Evolutionary conservation across 768 basidiomycete species (phyloP).

Genomic region (Russula compacta): DNA sequence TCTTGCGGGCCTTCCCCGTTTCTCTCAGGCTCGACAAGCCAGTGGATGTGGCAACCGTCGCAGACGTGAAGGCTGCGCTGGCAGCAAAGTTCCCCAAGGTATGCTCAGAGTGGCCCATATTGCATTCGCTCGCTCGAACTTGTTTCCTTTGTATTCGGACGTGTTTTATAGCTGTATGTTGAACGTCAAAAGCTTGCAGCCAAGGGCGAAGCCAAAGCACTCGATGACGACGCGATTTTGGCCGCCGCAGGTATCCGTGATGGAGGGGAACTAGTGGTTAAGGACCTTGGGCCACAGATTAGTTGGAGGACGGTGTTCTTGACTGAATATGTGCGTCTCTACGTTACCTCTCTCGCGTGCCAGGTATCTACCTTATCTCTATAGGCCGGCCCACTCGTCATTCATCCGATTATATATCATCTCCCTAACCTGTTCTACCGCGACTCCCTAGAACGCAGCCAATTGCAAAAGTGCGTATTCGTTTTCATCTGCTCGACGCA

Average conservation of each 20-base stretch:
- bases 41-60: conserved; percentile 44
- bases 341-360: not conserved
- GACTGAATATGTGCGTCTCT: conserved; percentile 79
- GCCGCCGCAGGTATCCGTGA: conserved; percentile 45
- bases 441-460: conserved; percentile 57
- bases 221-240: conserved; percentile 57
- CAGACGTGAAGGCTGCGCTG: conserved; percentile 61
- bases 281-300: conserved; percentile 88
- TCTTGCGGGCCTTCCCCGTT: conserved; percentile 45
- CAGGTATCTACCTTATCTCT: not conserved
- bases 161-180: conserved; percentile 49
- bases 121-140: not conserved
- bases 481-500: not conserved
- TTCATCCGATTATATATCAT: conserved; percentile 80
- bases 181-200: conserved; percentile 67
- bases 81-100: conserved; percentile 46
- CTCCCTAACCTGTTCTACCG: conserved; percentile 67
- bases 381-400: conserved; percentile 77
- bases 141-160: not conserved
- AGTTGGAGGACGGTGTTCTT: conserved; percentile 85
- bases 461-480: conserved; percentile 56
- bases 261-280: conserved; percentile 62
- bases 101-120: conserved; percentile 11
- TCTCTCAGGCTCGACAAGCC: conserved; percentile 42
- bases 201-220: conserved; percentile 49